These are phyloP conservation scores for Apiospora kogelbergensis DNA, from an alignment of 2,329 filamentous ascomycete genomes.

Conservation along the genomic window DNA sequence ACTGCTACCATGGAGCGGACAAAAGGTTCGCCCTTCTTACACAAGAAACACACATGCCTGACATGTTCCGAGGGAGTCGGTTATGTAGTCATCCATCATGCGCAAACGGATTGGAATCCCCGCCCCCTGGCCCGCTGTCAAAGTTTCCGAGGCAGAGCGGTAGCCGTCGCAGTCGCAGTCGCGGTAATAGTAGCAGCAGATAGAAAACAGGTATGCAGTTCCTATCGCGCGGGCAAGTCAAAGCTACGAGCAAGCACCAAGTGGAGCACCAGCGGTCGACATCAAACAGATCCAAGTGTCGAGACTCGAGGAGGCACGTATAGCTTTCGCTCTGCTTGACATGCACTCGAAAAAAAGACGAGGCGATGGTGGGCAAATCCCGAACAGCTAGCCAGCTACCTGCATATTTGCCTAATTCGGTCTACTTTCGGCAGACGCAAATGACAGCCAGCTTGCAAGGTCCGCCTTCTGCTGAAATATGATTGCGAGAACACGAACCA, in stretches of 20 bases:
- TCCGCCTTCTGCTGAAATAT: background rate
- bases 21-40: constrained; percentile 1
- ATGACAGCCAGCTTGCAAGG: background rate
- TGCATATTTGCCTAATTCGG: constrained; percentile 4
- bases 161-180: background rate
- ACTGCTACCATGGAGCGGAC: background rate
- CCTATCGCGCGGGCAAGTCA: background rate
- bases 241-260: background rate
- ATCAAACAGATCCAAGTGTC: background rate
- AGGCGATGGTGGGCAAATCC: background rate
- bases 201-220: background rate
- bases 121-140: background rate
- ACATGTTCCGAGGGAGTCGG: constrained; percentile 3
- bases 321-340: background rate
- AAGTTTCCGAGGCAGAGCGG: background rate
- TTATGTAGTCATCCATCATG: constrained; percentile 1
- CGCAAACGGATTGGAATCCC: background rate
- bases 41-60: background rate
- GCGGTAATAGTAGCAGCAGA: background rate
- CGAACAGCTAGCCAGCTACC: background rate
- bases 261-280: background rate
- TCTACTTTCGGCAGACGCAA: background rate
- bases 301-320: background rate
- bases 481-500: background rate
- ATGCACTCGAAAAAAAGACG: background rate